phyloP scores from a whole-genome alignment of 2,329 filamentous ascomycete species.

The Xylaria sp. region DNA sequence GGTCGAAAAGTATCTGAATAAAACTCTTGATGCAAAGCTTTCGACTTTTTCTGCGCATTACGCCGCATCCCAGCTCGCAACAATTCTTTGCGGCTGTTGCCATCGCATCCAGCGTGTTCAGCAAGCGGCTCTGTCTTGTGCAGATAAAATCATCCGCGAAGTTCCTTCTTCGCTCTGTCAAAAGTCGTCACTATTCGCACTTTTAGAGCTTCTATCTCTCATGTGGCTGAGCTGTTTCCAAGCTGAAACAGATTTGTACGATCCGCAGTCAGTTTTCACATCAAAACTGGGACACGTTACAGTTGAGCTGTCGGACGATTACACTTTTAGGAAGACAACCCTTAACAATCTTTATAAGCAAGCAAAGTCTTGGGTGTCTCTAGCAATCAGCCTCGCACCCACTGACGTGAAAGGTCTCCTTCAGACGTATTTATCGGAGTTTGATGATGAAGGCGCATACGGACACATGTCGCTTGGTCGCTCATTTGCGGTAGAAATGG shows the following conservation, averaged over 20 bases:
- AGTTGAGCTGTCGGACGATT: conserved; percentile 94
- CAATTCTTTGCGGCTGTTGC: conserved; percentile 88
- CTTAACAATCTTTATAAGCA: conserved; percentile 80
- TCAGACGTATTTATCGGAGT: conserved; percentile 95
- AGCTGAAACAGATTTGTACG: conserved; percentile 92
- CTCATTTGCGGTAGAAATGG: conserved; percentile 94
- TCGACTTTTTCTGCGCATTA: conserved; percentile 89
- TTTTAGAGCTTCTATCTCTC: conserved; percentile 89
- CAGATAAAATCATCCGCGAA: conserved; percentile 84
- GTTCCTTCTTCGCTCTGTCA: conserved; percentile 93
- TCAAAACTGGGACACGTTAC: conserved; percentile 82
- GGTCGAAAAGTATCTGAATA: conserved; percentile 81
- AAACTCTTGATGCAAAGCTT: conserved; percentile 75
- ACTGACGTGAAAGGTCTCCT: conserved; percentile 94
- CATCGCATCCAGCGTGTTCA: conserved; percentile 94
- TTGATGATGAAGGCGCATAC: conserved; percentile 88
- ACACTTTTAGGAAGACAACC: conserved; percentile 81
- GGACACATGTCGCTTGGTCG: conserved; percentile 92
- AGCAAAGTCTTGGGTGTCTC: conserved; percentile 82
- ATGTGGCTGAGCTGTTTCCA: conserved; percentile 97
- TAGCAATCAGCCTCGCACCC: conserved; percentile 84
- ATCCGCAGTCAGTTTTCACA: conserved; percentile 82
- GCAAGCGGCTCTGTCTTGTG: conserved; percentile 82
- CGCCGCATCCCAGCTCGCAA: conserved; percentile 86
- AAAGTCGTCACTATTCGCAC: conserved; percentile 87